A percentile compares a stretch with the other conserved stretches of the same genome.
phyloP scores from a whole-genome alignment of 2,329 filamentous ascomycete species.

The Arthroderma uncinatum region DNA sequence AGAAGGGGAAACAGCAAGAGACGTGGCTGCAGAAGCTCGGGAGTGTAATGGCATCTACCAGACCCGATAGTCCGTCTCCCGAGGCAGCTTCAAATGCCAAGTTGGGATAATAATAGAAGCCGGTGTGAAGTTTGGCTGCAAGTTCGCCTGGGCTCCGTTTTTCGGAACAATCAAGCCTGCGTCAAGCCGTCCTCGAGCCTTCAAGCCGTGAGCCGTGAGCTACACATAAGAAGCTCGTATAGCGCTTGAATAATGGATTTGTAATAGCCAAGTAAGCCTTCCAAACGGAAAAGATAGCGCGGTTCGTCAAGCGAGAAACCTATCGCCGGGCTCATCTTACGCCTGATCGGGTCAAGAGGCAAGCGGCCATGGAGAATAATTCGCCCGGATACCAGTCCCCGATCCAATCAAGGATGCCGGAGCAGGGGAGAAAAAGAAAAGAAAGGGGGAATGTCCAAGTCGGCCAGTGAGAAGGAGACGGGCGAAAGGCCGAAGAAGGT shows the following conservation, averaged over 20 bases:
- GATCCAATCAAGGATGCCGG: background rate
- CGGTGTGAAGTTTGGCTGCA: too few species aligned
- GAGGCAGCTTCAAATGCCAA: too few species aligned
- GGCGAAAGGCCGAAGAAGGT: background rate
- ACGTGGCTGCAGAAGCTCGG: too few species aligned
- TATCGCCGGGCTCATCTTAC: too few species aligned
- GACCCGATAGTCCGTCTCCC: too few species aligned
- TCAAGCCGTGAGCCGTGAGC: background rate
- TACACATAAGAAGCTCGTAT: background rate
- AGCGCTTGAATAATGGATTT: constrained; percentile 1
- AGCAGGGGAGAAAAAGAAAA: background rate
- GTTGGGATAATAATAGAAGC: too few species aligned
- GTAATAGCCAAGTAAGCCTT: too few species aligned
- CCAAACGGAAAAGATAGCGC: too few species aligned
- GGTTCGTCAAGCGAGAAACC: too few species aligned
- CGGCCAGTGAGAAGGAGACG: background rate
- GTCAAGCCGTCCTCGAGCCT: background rate
- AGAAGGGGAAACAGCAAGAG: too few species aligned
- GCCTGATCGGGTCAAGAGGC: background rate
- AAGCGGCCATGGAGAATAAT: background rate
- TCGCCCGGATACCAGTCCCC: background rate
- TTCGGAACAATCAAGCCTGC: background rate
- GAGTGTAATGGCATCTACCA: too few species aligned
- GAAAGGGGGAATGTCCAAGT: background rate
- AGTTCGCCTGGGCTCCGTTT: background rate